A percentile compares a stretch with the other conserved stretches of the same genome.
Evolutionary conservation across 2,329 filamentous ascomycete genomes (phyloP).

Genomic region (Pyrenophora seminiperda): DNA sequence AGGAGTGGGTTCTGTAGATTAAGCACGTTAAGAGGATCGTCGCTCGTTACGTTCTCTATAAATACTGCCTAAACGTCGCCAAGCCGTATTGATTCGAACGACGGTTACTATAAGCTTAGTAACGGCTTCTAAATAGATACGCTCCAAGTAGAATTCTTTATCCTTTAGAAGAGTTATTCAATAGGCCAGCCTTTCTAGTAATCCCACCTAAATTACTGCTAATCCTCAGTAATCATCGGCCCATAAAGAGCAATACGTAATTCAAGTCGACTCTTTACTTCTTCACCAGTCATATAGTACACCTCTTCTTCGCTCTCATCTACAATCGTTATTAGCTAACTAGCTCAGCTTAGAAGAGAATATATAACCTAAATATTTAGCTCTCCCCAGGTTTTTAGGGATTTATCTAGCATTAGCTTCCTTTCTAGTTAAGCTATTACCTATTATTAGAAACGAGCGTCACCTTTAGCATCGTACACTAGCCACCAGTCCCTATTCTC

Average conservation of each 20-base stretch:
- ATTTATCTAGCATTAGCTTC: neutral
- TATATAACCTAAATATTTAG: conserved; percentile 16
- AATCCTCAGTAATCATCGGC: conserved; percentile 17
- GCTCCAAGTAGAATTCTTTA: conserved; percentile 9
- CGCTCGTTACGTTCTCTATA: conserved; percentile 3
- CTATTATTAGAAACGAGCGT: conserved; percentile 15
- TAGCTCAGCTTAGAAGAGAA: conserved; percentile 17
- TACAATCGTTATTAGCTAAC: conserved; percentile 6
- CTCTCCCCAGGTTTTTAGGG: conserved; percentile 16
- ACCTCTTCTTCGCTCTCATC: conserved; percentile 10
- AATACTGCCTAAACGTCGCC: conserved; percentile 6
- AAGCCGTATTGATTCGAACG: conserved; percentile 10
- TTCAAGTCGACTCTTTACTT: conserved; percentile 16
- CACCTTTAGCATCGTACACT: conserved; percentile 10
- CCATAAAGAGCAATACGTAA: conserved; percentile 6
- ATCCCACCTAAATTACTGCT: conserved; percentile 24
- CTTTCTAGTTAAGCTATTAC: conserved; percentile 14
- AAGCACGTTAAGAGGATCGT: conserved; percentile 19
- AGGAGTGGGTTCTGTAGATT: too few species aligned
- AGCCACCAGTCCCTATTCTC: conserved; percentile 3
- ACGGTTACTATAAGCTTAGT: conserved; percentile 10
- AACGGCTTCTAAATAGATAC: conserved; percentile 15
- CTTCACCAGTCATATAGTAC: conserved; percentile 17
- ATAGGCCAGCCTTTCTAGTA: conserved; percentile 16
- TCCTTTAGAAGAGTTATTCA: conserved; percentile 17